A percentile compares a stretch with the other conserved stretches of the same genome.
phyloP scores from a whole-genome alignment of 2,329 filamentous ascomycete species.

The Piedraia hortae region DNA sequence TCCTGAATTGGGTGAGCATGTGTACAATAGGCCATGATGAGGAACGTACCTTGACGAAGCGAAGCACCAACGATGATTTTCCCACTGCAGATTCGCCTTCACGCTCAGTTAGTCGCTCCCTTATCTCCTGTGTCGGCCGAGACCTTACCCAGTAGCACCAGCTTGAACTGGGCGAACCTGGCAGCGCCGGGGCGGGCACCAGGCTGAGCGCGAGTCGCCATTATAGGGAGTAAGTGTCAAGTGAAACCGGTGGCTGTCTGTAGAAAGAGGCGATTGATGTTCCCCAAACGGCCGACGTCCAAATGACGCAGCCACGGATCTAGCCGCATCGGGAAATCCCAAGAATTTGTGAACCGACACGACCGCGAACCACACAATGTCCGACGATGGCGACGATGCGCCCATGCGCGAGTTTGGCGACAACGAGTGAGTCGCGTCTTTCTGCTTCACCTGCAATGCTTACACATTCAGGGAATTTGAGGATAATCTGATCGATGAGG shows the following conservation, averaged over 20 bases:
- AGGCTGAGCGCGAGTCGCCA: conserved; percentile 69
- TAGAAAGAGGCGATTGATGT: too few species aligned
- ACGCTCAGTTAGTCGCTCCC: background rate
- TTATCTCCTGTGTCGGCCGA: background rate
- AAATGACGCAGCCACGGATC: too few species aligned
- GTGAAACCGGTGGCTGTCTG: too few species aligned
- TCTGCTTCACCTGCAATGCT: background rate
- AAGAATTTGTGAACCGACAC: too few species aligned
- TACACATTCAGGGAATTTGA: conserved; percentile 8
- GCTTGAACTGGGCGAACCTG: conserved; percentile 96
- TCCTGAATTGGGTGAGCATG: conserved; percentile 29
- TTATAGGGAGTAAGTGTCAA: too few species aligned
- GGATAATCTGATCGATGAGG: conserved; percentile 16
- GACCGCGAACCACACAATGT: too few species aligned
- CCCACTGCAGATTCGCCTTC: conserved; percentile 75
- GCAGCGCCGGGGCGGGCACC: conserved; percentile 32
- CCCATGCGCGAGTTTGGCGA: conserved; percentile 12
- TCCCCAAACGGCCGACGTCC: too few species aligned
- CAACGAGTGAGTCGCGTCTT: conserved; percentile 7
- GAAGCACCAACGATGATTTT: conserved; percentile 96
- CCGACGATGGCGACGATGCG: conserved; percentile 19
- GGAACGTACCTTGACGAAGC: conserved; percentile 71
- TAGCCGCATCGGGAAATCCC: too few species aligned
- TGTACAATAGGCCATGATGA: background rate
- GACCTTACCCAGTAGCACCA: conserved; percentile 73